A percentile compares a stretch with the other conserved stretches of the same genome.
phyloP scores from a whole-genome alignment of 2,329 filamentous ascomycete genomes.

The Fusarium sp. region DNA sequence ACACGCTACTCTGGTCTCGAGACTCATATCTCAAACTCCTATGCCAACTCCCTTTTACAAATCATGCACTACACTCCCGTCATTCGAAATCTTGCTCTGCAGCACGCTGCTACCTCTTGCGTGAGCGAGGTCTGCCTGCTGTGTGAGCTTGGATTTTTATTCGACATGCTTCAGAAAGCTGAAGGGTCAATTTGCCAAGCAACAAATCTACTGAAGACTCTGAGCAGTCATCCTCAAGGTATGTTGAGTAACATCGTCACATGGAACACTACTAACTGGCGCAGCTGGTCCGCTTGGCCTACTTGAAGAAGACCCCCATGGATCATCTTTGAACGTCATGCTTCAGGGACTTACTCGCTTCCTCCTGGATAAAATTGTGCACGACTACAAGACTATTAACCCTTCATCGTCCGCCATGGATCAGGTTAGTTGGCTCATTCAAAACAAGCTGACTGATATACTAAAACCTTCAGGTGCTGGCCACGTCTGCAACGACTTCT shows the following conservation, averaged over 20 bases:
- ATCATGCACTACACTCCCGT: conserved; percentile 91
- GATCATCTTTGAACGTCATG: conserved; percentile 81
- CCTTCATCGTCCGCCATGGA: conserved; percentile 76
- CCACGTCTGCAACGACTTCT: conserved; percentile 76
- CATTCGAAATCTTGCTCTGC: conserved; percentile 86
- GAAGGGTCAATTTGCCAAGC: conserved; percentile 95
- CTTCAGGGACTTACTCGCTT: conserved; percentile 90
- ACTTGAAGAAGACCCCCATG: conserved; percentile 84
- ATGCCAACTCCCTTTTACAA: conserved; percentile 92
- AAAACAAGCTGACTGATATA: not conserved
- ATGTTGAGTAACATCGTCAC: conserved; percentile 38
- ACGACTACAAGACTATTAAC: conserved; percentile 79
- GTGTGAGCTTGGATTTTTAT: conserved; percentile 94
- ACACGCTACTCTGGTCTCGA: conserved; percentile 92
- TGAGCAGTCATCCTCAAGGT: conserved; percentile 85
- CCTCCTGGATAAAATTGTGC: conserved; percentile 82
- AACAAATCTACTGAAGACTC: conserved; percentile 91
- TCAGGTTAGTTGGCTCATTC: conserved; percentile 60
- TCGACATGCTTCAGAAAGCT: conserved; percentile 98
- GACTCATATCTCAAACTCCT: conserved; percentile 96
- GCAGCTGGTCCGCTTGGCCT: conserved; percentile 80
- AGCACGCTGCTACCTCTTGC: conserved; percentile 89
- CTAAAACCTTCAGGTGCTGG: conserved; percentile 62
- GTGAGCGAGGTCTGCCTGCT: conserved; percentile 85
- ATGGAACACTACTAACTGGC: conserved; percentile 37